Evolutionary conservation across 2,329 filamentous ascomycete genomes (phyloP).

Genomic region (Aspergillus nomiae): DNA sequence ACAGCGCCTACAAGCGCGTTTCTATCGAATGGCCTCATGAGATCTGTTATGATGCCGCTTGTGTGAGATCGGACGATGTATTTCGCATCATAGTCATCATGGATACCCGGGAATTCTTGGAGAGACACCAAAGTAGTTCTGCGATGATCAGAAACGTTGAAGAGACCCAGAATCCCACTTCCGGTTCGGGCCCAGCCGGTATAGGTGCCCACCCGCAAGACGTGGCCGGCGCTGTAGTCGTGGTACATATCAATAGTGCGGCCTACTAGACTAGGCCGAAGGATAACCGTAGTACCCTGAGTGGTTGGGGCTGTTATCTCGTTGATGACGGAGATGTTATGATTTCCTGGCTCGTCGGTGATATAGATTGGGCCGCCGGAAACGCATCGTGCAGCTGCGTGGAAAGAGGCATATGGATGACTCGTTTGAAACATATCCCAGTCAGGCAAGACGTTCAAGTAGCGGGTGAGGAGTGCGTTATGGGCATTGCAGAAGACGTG

Average conservation of each 20-base stretch:
- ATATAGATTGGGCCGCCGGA: conserved; percentile 93
- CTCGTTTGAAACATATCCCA: conserved; percentile 75
- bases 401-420: conserved; percentile 74
- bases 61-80: conserved; percentile 77
- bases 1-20: conserved; percentile 61
- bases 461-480: conserved; percentile 78
- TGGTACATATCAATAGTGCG: conserved; percentile 74
- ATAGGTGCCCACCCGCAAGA: conserved; percentile 80
- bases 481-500: conserved; percentile 94
- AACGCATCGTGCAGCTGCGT: conserved; percentile 86
- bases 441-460: conserved; percentile 85
- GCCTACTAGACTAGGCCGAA: conserved; percentile 75
- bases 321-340: conserved; percentile 72
- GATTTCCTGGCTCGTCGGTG: conserved; percentile 82
- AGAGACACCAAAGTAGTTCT: conserved; percentile 72
- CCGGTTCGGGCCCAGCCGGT: conserved; percentile 69
- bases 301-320: conserved; percentile 79
- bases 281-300: conserved; percentile 73
- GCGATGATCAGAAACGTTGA: conserved; percentile 71
- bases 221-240: conserved; percentile 69
- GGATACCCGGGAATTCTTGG: conserved; percentile 71
- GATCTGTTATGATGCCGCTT: conserved; percentile 59
- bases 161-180: conserved; percentile 76
- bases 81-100: conserved; percentile 46
- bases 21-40: conserved; percentile 35